phyloP scores from a whole-genome alignment of 140 eudicot species.

The Stevia rebaudiana region DNA sequence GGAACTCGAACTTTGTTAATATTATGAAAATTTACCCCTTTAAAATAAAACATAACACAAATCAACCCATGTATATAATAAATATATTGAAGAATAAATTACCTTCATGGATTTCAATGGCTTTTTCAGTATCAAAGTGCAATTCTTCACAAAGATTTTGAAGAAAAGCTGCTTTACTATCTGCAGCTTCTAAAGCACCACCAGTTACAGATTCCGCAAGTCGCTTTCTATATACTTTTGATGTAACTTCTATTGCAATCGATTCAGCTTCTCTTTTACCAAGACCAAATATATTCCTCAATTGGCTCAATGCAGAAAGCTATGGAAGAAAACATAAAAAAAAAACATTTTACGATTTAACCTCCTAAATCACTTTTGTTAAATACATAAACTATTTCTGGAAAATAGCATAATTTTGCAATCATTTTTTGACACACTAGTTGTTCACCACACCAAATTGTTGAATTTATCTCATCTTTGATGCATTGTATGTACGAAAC shows the following conservation, averaged over 20 bases:
- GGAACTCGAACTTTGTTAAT: too few species aligned
- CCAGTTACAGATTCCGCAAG: conserved; percentile 72
- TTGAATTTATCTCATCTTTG: background rate
- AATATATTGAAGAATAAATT: background rate
- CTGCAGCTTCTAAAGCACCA: conserved; percentile 70
- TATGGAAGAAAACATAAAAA: conserved; percentile 20
- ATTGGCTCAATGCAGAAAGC: conserved; percentile 81
- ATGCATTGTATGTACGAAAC: background rate
- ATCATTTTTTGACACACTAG: background rate
- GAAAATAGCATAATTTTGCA: background rate
- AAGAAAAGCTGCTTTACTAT: conserved; percentile 93
- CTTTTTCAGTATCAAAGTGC: conserved; percentile 81
- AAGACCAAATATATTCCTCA: conserved; percentile 83
- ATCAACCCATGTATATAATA: conserved; percentile 1
- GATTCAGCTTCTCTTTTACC: conserved; percentile 89
- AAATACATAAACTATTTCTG: background rate
- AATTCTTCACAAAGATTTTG: conserved; percentile 85
- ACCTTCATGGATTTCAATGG: conserved; percentile 90
- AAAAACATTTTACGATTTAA: background rate
- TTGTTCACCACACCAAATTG: background rate
- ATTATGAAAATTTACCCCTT: too few species aligned
- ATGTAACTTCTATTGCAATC: conserved; percentile 64
- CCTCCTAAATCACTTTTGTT: background rate
- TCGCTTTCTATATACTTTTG: conserved; percentile 74
- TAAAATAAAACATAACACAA: background rate